Base-by-base conservation (phyloP, 2,329 filamentous ascomycete genomes). In the Exophiala mesophila region DNA sequence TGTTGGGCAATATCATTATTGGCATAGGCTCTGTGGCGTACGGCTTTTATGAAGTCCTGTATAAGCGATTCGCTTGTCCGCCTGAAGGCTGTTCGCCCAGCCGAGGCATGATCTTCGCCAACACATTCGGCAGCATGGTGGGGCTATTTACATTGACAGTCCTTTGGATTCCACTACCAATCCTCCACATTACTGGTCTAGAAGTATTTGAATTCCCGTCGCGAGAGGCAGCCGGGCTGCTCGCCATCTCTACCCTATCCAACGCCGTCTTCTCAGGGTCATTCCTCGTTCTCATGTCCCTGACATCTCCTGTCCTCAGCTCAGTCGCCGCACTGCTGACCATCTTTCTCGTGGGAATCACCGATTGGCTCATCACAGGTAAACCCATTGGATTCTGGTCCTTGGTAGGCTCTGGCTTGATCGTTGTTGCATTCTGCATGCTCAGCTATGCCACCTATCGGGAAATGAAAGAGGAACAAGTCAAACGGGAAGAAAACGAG, bases 51-150 rank as follows among this genome's bases (percentile, higher is more conserved):
- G 92, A 98, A 65, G 92, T 98, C 4, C 66, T 98, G 28, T 98
- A 98, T 70, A 98, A 98, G 72, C 82, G 83, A 46, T 81, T 82
- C 46, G 90, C 90, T 10, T 98, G 92, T 61, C 92, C 92, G 8
- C 92, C 92, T 0, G 89, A 96, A 54, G 89, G 88, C 36, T 85
- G 82, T 40, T 83, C 78, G 31, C 79, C 92, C 0, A 80, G 77
- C n/a, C 80, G 89, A n/a, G 89, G 88, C 55, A 92, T 94, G 73
- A 82, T 97, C 47, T 97, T 98, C 56, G 89, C 92, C 57, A 97
- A 94, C 62, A 83, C 85, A 0, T 92, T 97, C 58, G 92, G 88
- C 40, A 86, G 82, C 52, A 71, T 90, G 60, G 92, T 98, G 50
- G 92, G 92, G 2, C 58, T 72, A 5, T 96, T 97, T 62, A 98